Conservation (phyloP, 805 yeast species). For the Pichia thaimueangensis region DNA sequence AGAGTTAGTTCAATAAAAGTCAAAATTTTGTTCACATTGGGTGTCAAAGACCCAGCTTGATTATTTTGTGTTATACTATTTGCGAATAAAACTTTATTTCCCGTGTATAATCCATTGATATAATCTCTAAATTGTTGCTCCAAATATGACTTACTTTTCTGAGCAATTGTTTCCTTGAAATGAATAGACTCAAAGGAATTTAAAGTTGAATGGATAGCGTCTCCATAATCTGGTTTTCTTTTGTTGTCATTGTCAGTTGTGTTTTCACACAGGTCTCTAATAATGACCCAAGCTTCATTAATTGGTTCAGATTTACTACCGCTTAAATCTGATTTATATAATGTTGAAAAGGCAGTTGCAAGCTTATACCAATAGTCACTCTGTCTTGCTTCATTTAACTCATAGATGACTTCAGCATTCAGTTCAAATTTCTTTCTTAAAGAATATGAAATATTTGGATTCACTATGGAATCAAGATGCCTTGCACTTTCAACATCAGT, state of each 20-base stretch:
- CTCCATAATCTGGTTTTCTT: conserved; percentile 30
- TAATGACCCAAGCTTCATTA: conserved; percentile 66
- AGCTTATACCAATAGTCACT: conserved; percentile 46
- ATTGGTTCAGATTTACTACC: conserved; percentile 58
- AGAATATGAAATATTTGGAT: conserved; percentile 35
- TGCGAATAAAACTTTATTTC: conserved; percentile 21
- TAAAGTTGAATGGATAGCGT: conserved; percentile 24
- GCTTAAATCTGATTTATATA: conserved; percentile 53
- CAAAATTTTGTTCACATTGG: conserved; percentile 63
- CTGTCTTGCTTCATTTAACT: conserved; percentile 65
- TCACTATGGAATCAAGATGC: conserved; percentile 17
- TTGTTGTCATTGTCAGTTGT: conserved; percentile 31
- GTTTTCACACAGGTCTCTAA: conserved; percentile 41
- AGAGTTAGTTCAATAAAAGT: conserved; percentile 48
- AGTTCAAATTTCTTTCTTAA: conserved; percentile 55
- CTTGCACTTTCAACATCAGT: conserved; percentile 23
- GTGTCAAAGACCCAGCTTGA: conserved; percentile 22
- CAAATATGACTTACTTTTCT: conserved; percentile 52
- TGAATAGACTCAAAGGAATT: conserved; percentile 28
- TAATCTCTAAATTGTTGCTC: conserved; percentile 74
- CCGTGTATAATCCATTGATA: conserved; percentile 58
- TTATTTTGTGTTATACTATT: not conserved
- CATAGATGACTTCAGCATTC: conserved; percentile 65
- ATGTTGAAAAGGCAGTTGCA: conserved; percentile 51
- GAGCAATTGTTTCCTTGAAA: conserved; percentile 41